These are phyloP conservation scores for Thymus mandschuricus DNA, from an alignment of 257 asterid genomes.

Conservation along the genomic window DNA sequence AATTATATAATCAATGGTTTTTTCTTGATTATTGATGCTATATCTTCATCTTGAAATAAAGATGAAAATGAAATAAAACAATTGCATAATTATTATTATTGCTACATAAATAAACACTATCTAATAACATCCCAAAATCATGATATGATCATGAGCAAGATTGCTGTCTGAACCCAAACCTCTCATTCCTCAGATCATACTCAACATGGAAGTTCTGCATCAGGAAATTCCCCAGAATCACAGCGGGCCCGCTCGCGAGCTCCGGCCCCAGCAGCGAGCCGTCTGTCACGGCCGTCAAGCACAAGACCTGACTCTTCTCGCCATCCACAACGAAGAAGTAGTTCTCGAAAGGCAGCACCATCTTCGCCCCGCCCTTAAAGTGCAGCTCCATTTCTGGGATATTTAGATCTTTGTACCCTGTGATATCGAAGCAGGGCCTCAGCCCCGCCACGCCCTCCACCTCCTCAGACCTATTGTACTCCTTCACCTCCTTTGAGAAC, in stretches of 20 bases:
- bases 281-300: constrained; percentile 64
- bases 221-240: constrained; percentile 80
- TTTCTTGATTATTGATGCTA: too few relatives aligned
- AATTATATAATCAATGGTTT: too few relatives aligned
- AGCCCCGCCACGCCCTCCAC: constrained; percentile 61
- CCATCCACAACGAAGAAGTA: constrained; percentile 54
- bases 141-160: constrained; percentile 44
- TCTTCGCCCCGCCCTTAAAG: constrained; percentile 78
- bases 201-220: constrained; percentile 85
- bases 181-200: constrained; percentile 70
- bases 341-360: constrained; percentile 72
- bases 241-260: constrained; percentile 59
- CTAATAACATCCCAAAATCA: neutral
- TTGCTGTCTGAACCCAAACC: constrained; percentile 71
- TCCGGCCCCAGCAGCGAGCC: constrained; percentile 41
- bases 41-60: too few relatives aligned
- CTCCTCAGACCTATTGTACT: constrained; percentile 45
- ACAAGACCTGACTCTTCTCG: constrained; percentile 39
- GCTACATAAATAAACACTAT: neutral
- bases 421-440: constrained; percentile 70
- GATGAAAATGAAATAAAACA: neutral
- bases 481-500: constrained; percentile 51
- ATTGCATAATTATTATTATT: neutral
- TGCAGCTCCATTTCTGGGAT: constrained; percentile 70
- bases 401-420: constrained; percentile 39